Percentiles rank a stretch among this genome's conserved stretches.
Evolutionary conservation across 2,329 filamentous ascomycete genomes (phyloP).

Genomic region (Xylaria arbuscula): DNA sequence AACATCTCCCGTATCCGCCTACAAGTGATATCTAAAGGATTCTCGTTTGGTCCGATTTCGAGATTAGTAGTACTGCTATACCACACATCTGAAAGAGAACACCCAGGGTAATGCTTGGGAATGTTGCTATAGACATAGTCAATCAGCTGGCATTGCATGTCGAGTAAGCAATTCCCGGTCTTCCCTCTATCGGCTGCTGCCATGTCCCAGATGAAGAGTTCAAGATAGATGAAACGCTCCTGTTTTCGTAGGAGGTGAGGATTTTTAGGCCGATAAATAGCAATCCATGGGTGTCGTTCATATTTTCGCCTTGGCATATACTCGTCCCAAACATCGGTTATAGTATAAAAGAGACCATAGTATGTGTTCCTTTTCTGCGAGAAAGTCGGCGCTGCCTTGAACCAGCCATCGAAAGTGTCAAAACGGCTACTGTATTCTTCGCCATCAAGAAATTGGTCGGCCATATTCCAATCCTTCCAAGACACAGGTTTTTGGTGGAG

Average conservation of each 20-base stretch:
- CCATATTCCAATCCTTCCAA: slow-evolving; percentile 56
- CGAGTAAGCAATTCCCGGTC: slow-evolving; percentile 49
- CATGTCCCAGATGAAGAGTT: slow-evolving; percentile 68
- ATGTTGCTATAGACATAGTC: slow-evolving; percentile 50
- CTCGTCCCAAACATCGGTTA: slow-evolving; percentile 54
- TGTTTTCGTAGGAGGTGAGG: slow-evolving; percentile 46
- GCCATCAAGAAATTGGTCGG: slow-evolving; percentile 50
- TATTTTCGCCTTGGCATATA: slow-evolving; percentile 39
- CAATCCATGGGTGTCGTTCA: slow-evolving; percentile 63
- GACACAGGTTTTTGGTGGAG: slow-evolving; percentile 57
- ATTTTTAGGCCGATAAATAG: slow-evolving; percentile 58
- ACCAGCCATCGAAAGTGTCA: slow-evolving; percentile 54
- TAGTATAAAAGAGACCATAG: slow-evolving; percentile 63
- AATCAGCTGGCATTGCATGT: slow-evolving; percentile 60
- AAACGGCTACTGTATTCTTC: slow-evolving; percentile 44
- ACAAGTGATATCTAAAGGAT: slow-evolving; percentile 58
- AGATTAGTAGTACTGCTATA: slow-evolving; percentile 48
- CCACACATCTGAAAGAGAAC: slow-evolving; percentile 59
- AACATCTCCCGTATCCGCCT: slow-evolving; percentile 52
- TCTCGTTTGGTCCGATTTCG: slow-evolving; percentile 48
- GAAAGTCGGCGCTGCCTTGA: slow-evolving; percentile 41
- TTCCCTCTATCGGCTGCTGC: slow-evolving; percentile 45
- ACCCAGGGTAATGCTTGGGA: slow-evolving; percentile 47
- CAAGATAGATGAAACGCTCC: slow-evolving; percentile 50
- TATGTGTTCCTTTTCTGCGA: slow-evolving; percentile 51